phyloP scores from a whole-genome alignment of 2,329 filamentous ascomycete species.

The Fusarium begoniae region DNA sequence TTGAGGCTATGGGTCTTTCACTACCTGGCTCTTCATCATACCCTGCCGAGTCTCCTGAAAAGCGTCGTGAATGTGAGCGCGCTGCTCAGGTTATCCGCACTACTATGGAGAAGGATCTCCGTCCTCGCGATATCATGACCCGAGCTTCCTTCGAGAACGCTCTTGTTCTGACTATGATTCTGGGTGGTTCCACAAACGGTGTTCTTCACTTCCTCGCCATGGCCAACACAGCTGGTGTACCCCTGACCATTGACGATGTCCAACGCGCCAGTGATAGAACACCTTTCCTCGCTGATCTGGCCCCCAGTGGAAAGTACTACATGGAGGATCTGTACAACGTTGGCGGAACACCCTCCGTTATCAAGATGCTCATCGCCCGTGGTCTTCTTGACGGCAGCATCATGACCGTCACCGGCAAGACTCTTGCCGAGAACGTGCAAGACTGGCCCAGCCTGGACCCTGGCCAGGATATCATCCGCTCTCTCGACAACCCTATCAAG shows the following conservation, averaged over 20 bases:
- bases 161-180: conserved; percentile 86
- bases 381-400: conserved; percentile 80
- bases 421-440: conserved; percentile 82
- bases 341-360: conserved; percentile 84
- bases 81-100: conserved; percentile 80
- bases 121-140: conserved; percentile 81
- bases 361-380: conserved; percentile 84
- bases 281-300: conserved; percentile 86
- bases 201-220: conserved; percentile 91
- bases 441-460: conserved; percentile 80
- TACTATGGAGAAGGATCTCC: conserved; percentile 85
- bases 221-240: conserved; percentile 83
- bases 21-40: conserved; percentile 86
- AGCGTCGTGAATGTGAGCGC: conserved; percentile 86
- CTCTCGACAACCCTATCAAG: conserved; percentile 79
- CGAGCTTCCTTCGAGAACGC: conserved; percentile 87
- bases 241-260: conserved; percentile 82
- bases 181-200: conserved; percentile 91
- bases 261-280: conserved; percentile 83
- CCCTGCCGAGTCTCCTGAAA: conserved; percentile 81
- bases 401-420: conserved; percentile 84
- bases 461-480: conserved; percentile 87
- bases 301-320: conserved; percentile 83
- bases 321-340: conserved; percentile 90
- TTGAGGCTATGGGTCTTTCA: conserved; percentile 88